phyloP scores from a whole-genome alignment of 495 filamentous ascomycete genomes.

The Trichoderma reesei region DNA sequence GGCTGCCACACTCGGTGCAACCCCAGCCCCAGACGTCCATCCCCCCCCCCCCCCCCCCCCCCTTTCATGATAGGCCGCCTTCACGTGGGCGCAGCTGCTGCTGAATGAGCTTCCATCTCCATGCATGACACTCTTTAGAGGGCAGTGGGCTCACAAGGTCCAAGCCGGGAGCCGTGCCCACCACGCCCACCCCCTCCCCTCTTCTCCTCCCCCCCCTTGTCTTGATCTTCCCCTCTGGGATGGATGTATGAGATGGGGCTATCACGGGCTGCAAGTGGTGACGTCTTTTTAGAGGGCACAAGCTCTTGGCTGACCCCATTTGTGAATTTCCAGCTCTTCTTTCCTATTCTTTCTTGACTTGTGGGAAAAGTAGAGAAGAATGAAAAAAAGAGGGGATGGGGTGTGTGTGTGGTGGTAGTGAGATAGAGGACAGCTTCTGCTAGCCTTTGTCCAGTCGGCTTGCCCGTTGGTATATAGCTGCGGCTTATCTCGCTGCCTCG shows the following conservation, averaged over 20 bases:
- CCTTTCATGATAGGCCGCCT: slow-evolving; percentile 10
- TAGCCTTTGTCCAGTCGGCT: background rate
- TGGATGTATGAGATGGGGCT: too few relatives aligned
- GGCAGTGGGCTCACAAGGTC: slow-evolving; percentile 8
- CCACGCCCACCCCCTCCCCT: background rate
- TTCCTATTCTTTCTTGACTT: too few relatives aligned
- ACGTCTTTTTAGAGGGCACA: background rate
- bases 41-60: too few relatives aligned
- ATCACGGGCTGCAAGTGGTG: background rate
- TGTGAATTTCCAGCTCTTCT: background rate
- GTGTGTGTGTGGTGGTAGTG: too few relatives aligned
- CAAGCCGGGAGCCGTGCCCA: background rate
- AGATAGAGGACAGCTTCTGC: too few relatives aligned
- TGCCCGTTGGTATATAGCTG: slow-evolving; percentile 3
- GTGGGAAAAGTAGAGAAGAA: too few relatives aligned
- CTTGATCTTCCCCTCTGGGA: too few relatives aligned
- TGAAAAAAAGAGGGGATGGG: background rate
- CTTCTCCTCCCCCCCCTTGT: too few relatives aligned
- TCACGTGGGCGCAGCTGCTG: slow-evolving; percentile 9
- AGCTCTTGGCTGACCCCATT: background rate
- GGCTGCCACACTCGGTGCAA: background rate
- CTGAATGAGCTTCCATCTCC: too few relatives aligned
- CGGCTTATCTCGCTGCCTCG: slow-evolving; percentile 7
- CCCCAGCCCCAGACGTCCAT: background rate
- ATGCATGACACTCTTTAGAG: too few relatives aligned